These are phyloP conservation scores for Umbilicus rupestris DNA, from an alignment of 164 flowering plant genomes.

Conservation along the genomic window DNA sequence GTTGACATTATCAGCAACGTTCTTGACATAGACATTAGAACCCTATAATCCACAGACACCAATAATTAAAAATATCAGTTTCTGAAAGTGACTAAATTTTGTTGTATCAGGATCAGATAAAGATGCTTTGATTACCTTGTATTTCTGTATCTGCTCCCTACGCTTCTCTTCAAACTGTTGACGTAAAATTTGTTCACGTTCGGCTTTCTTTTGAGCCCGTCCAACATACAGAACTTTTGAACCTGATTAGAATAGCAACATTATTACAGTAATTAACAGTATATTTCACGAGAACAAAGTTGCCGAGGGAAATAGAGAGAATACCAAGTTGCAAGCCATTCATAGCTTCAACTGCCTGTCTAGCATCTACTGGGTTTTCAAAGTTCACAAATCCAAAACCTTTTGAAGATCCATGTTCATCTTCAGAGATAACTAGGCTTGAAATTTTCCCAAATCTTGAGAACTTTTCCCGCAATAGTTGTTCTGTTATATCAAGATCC, in stretches of 20 bases:
- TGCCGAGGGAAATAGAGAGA: not conserved
- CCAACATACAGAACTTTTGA: constrained; percentile 67
- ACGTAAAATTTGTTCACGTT: constrained; percentile 55
- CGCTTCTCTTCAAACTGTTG: constrained; percentile 64
- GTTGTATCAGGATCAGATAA: constrained; percentile 1
- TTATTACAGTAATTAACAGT: not conserved
- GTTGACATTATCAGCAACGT: constrained; percentile 56
- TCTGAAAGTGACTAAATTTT: constrained; percentile 5
- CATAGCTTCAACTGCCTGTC: constrained; percentile 50
- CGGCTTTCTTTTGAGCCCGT: constrained; percentile 84
- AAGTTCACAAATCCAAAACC: constrained; percentile 92
- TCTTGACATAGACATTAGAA: constrained; percentile 75
- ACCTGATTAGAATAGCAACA: constrained; percentile 26
- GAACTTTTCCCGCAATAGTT: constrained; percentile 47
- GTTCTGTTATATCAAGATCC: constrained; percentile 54
- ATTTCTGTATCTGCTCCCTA: constrained; percentile 50
- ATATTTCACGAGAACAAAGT: not conserved
- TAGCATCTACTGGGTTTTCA: constrained; percentile 67
- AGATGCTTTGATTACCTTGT: constrained; percentile 28
- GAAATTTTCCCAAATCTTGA: constrained; percentile 62
- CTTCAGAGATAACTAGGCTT: constrained; percentile 47
- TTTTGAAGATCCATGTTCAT: constrained; percentile 51
- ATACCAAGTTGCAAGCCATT: constrained; percentile 67
- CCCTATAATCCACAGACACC: constrained; percentile 26
- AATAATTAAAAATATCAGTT: not conserved